Base-by-base conservation (phyloP, 192 early-diverging fungal species). In the Umbelopsis sp. region DNA sequence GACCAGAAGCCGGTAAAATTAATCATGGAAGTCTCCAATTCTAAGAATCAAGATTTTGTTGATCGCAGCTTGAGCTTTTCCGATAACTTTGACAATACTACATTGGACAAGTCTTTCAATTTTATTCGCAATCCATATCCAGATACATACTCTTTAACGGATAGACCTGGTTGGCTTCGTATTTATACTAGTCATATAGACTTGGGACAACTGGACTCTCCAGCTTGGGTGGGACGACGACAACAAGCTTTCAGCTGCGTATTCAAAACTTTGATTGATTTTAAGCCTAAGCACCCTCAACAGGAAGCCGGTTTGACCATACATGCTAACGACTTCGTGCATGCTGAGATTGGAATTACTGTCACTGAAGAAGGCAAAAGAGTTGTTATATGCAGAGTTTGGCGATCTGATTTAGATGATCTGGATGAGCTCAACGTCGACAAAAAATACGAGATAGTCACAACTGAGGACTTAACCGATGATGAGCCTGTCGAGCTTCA, bases 41-140 rank as follows among this genome's bases (percentile, higher is more conserved):
- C 65, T 16, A 27, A 35, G 4, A 66, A 25, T 6, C 45, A 66
- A 47, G 13, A 66, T 35, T n/a, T 10, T 15, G 21, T 18, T 6
- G 45, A 45, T 4, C 44, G 46, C 11, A 18, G 30, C 12, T 25
- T 66, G 18, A 46, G 65, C 21, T 46, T 47, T 66, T 22, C 20
- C 1, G 41, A 66, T 44, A 48, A 46, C 20, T 66, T 66, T 7
- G 45, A 48, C 45, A 9, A n/a, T 2, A 44, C 33, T 7, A 25
- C 41, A 25, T 48, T 66, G 21, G 65, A 48, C 44, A 46, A 23
- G 45, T 46, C 41, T 8, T 66, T 46, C 45, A 46, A 47, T 11
- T 66, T 66, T 21, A 21, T 66, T 25, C 65, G 65, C 21, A 66
- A 66, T 10, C 65, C 65, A 12, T 66, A 66, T 46, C 44, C 65